Evolutionary conservation across 768 basidiomycete species (phyloP).

Genomic region (Lactarius vividus): DNA sequence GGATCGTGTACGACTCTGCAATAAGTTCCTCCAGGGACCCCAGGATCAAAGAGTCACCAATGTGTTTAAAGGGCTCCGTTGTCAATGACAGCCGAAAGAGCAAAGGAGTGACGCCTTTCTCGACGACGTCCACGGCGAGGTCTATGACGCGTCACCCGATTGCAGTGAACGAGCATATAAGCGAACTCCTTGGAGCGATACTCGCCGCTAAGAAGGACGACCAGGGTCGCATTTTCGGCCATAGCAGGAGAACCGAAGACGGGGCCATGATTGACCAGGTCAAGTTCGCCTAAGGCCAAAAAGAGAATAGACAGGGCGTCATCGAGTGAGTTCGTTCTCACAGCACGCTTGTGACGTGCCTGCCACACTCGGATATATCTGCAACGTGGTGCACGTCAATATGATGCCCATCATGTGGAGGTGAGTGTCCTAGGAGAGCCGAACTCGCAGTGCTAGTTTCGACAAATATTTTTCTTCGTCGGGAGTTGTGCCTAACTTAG

Average conservation of each 20-base stretch:
- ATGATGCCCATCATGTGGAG: no score
- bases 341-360: conserved; percentile 31
- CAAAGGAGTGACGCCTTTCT: conserved; percentile 57
- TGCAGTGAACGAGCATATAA: conserved; percentile 73
- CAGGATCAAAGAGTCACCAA: conserved; percentile 76
- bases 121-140: conserved; percentile 81
- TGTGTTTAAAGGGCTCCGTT: conserved; percentile 55
- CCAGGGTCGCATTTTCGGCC: conserved; percentile 62
- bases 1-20: conserved; percentile 76
- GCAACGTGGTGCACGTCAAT: conserved; percentile 15
- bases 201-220: conserved; percentile 79
- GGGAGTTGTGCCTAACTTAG: conserved; percentile 39
- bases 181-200: conserved; percentile 74
- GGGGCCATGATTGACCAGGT: conserved; percentile 66
- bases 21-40: conserved; percentile 80
- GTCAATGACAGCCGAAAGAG: neutral
- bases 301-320: conserved; percentile 11
- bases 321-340: conserved; percentile 1
- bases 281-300: conserved; percentile 55
- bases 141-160: conserved; percentile 77
- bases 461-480: conserved; percentile 66
- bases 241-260: conserved; percentile 71
- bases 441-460: conserved; percentile 78
- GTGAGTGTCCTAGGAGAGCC: no score
- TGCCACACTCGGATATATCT: conserved; percentile 57